These are phyloP conservation scores for Debaryomyces maramus DNA, from an alignment of 805 yeast species.

Conservation along the genomic window DNA sequence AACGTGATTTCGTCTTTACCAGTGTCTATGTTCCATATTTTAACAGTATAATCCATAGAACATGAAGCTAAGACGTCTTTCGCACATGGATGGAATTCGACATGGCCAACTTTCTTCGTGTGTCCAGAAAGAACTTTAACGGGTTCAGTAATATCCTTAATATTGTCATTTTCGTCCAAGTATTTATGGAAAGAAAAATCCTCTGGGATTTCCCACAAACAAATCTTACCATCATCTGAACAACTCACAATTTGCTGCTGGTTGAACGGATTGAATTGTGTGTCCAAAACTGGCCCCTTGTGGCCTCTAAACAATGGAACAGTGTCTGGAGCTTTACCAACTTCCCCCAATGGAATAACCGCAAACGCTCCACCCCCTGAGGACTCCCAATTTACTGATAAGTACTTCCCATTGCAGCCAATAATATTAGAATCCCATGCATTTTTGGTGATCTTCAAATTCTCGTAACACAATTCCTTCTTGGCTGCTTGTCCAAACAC, in stretches of 20 bases:
- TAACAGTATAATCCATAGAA: conserved; percentile 87
- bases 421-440: conserved; percentile 96
- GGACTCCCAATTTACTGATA: conserved; percentile 89
- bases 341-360: conserved; percentile 80
- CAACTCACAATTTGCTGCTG: conserved; percentile 72
- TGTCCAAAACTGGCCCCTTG: conserved; percentile 91
- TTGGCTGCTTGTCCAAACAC: conserved; percentile 86
- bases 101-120: conserved; percentile 89
- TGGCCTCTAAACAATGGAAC: conserved; percentile 95
- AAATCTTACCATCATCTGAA: conserved; percentile 77
- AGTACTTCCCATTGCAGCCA: conserved; percentile 80
- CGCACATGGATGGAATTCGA: conserved; percentile 86
- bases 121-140: conserved; percentile 77
- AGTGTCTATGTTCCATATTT: conserved; percentile 82
- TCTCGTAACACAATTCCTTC: conserved; percentile 72
- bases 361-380: conserved; percentile 99
- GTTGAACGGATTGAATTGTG: conserved; percentile 93
- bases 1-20: conserved; percentile 72
- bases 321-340: conserved; percentile 90
- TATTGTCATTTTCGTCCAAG: conserved; percentile 51
- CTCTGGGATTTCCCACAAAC: conserved; percentile 85
- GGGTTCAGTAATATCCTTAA: conserved; percentile 68
- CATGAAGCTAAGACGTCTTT: conserved; percentile 84
- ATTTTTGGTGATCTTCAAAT: conserved; percentile 76
- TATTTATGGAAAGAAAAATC: conserved; percentile 71